Conservation (phyloP, 371 early-diverging fungal genomes). For the Mortierella sp. region DNA sequence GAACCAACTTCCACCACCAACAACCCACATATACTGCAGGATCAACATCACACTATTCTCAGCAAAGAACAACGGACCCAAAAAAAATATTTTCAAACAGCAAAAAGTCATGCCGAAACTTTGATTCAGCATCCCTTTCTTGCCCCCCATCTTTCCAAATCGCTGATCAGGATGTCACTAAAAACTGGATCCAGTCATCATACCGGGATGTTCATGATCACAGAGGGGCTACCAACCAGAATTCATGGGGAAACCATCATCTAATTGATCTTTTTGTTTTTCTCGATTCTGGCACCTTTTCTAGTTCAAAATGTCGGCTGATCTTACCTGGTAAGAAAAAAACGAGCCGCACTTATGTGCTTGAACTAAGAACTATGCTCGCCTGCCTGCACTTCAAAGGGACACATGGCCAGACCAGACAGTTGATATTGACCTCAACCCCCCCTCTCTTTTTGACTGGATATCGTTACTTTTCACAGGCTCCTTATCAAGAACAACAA, state of each 20-base stretch:
- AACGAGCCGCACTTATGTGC: background rate
- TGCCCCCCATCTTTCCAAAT: background rate
- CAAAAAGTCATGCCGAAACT: constrained; percentile 17
- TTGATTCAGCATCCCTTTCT: constrained; percentile 8
- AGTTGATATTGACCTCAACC: constrained; percentile 6
- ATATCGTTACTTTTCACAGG: constrained; percentile 62
- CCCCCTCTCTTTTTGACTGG: background rate
- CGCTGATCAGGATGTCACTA: background rate
- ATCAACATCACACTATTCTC: background rate
- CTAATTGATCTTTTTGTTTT: constrained; percentile 29
- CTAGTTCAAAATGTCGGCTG: constrained; percentile 56
- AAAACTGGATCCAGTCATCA: background rate
- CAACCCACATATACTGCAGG: background rate
- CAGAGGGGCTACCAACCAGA: background rate
- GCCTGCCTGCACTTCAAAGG: background rate
- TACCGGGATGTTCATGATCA: background rate
- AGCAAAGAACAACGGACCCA: background rate
- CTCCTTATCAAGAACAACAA: constrained; percentile 87
- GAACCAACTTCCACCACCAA: background rate
- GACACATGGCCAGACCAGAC: background rate
- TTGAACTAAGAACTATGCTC: background rate
- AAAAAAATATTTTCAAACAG: background rate
- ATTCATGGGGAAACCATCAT: constrained; percentile 44
- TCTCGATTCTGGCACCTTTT: constrained; percentile 10
- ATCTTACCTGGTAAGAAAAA: constrained; percentile 53